Conservation (phyloP, 805 yeast genomes). For the Metahyphopichia silvanorum region DNA sequence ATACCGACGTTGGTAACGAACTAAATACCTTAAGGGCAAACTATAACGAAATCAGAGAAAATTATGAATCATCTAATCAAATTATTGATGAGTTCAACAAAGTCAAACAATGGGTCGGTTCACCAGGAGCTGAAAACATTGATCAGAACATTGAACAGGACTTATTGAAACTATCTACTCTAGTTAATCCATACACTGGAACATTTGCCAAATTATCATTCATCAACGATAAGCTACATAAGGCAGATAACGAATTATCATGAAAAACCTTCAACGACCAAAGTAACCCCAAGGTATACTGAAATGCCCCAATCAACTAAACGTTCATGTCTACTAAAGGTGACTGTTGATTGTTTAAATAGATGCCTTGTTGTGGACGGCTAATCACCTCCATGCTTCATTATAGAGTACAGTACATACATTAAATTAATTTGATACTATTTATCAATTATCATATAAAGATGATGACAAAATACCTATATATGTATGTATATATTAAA, state of each 20-base stretch:
- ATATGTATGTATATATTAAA: too few relatives aligned
- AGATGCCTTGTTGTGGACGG: too few relatives aligned
- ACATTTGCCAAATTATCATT: slow-evolving; percentile 14
- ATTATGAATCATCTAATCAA: slow-evolving; percentile 12
- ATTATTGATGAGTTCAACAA: slow-evolving; percentile 8
- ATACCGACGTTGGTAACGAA: slow-evolving; percentile 29
- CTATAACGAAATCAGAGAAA: slow-evolving; percentile 12
- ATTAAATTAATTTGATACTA: too few relatives aligned
- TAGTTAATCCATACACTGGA: slow-evolving; percentile 25
- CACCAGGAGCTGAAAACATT: neutral
- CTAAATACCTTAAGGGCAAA: slow-evolving; percentile 23
- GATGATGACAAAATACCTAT: too few relatives aligned
- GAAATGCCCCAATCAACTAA: too few relatives aligned
- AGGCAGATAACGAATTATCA: slow-evolving; percentile 13
- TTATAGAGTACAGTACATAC: too few relatives aligned
- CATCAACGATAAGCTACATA: slow-evolving; percentile 20
- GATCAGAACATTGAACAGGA: slow-evolving; percentile 6
- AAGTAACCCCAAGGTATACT: too few relatives aligned
- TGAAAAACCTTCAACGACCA: too few relatives aligned
- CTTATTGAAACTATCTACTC: slow-evolving; percentile 10
- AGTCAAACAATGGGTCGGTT: slow-evolving; percentile 2
- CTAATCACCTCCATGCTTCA: too few relatives aligned
- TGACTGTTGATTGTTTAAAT: too few relatives aligned
- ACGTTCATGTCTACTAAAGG: too few relatives aligned
- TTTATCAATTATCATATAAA: too few relatives aligned